Conservation (phyloP, 352 stramenopile species). For the Ophiocytium majus region DNA sequence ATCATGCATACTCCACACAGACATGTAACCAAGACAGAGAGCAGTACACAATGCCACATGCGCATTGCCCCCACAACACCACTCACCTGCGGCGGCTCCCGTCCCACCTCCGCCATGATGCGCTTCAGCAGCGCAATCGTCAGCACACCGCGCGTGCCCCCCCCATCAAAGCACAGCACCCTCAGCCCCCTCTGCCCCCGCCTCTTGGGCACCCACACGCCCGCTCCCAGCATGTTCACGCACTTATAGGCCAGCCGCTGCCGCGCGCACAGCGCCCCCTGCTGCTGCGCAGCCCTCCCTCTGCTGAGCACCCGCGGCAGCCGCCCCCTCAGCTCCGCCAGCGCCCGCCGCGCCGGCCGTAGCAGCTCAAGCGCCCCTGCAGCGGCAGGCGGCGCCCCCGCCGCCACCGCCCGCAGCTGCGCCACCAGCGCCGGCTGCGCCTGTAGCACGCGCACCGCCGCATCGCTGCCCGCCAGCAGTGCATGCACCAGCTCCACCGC, state of each 20-base stretch:
- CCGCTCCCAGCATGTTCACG: constrained; percentile 33
- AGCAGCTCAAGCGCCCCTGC: not conserved
- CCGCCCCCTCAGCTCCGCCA: not conserved
- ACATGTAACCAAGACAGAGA: too few relatives aligned
- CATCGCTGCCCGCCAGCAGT: not conserved
- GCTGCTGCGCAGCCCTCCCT: too few relatives aligned
- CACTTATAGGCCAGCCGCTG: constrained; percentile 45
- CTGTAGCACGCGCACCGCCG: not conserved
- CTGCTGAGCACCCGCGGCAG: not conserved
- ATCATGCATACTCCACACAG: too few relatives aligned
- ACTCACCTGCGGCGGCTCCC: not conserved
- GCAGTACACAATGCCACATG: too few relatives aligned
- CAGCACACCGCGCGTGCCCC: constrained; percentile 57
- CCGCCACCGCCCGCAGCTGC: not conserved
- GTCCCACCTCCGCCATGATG: constrained; percentile 23
- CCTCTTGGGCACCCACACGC: constrained; percentile 43
- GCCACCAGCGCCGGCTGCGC: not conserved
- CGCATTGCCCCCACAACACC: too few relatives aligned
- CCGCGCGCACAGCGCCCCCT: not conserved
- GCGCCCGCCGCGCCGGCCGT: too few relatives aligned
- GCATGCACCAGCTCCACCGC: not conserved
- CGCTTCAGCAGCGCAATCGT: constrained; percentile 58
- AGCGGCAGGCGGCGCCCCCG: too few relatives aligned
- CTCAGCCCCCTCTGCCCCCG: constrained; percentile 52
- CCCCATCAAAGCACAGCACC: constrained; percentile 59